Conservation (phyloP, 2,329 filamentous ascomycete genomes). For the Scedosporium dehoogii region DNA sequence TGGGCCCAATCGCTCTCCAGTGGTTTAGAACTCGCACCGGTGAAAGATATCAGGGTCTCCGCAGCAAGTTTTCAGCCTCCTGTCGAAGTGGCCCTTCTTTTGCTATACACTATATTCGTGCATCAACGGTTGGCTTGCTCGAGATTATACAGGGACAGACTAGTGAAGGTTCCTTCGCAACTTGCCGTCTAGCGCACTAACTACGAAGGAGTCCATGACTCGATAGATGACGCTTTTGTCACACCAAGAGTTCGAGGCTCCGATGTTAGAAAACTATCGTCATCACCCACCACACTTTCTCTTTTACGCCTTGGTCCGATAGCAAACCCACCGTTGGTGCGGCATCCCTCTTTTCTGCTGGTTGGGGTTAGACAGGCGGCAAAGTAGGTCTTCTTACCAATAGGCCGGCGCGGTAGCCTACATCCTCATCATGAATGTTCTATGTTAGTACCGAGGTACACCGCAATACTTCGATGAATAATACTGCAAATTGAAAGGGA, state of each 20-base stretch:
- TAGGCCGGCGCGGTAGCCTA: background rate
- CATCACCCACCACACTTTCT: too few species aligned
- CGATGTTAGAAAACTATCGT: background rate
- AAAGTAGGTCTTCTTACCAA: background rate
- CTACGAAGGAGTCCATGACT: background rate
- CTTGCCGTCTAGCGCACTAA: background rate
- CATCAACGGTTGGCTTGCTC: too few species aligned
- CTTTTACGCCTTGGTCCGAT: too few species aligned
- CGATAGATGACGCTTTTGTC: background rate
- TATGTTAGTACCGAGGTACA: background rate
- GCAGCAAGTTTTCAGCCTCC: too few species aligned
- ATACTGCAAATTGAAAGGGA: background rate
- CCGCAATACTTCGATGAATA: background rate
- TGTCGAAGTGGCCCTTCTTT: too few species aligned
- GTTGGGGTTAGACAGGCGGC: background rate
- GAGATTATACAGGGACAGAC: too few species aligned
- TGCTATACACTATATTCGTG: too few species aligned
- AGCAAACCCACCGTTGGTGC: background rate
- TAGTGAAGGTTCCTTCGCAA: too few species aligned
- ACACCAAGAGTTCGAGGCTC: background rate
- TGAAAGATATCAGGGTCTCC: too few species aligned
- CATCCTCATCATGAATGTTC: background rate
- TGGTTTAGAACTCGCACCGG: too few species aligned
- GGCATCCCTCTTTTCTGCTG: background rate
- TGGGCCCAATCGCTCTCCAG: too few species aligned